Conservation (phyloP, 306 rosid species). For the Vigna unguiculata region DNA sequence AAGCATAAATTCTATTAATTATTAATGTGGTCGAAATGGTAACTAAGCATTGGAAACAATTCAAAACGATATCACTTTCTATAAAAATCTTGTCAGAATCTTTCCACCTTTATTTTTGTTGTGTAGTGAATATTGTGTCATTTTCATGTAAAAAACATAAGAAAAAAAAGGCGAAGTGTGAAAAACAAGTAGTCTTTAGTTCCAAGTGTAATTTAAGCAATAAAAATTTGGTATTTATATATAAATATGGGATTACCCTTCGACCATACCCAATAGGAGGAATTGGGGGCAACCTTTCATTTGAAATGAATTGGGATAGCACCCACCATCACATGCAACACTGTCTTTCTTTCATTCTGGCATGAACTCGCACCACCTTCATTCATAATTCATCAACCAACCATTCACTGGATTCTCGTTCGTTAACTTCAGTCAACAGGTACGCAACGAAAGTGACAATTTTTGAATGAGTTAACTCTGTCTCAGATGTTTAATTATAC, state of each 20-base stretch:
- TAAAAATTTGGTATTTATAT: not conserved
- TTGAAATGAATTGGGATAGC: not conserved
- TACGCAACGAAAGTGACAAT: not conserved
- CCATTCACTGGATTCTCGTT: not conserved
- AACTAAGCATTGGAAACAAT: not conserved
- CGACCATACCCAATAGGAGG: not conserved
- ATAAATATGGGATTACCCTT: not conserved
- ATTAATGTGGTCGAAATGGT: not conserved
- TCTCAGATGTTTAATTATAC: no score
- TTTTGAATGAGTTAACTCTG: no score
- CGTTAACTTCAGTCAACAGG: not conserved
- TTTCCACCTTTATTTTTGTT: constrained; percentile 1
- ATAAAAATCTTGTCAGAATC: constrained; percentile 13
- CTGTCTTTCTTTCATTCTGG: not conserved
- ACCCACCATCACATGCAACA: not conserved
- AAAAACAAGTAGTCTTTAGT: not conserved
- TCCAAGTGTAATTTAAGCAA: not conserved
- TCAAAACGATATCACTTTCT: not conserved
- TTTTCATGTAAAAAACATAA: constrained; percentile 14
- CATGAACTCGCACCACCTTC: not conserved
- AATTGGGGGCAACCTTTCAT: not conserved
- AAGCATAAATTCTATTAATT: not conserved
- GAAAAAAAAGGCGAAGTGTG: no score
- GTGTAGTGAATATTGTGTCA: constrained; percentile 4
- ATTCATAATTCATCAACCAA: not conserved